Base-by-base conservation (phyloP, 1,139 yeast genomes). In the Lodderomyces theae region DNA sequence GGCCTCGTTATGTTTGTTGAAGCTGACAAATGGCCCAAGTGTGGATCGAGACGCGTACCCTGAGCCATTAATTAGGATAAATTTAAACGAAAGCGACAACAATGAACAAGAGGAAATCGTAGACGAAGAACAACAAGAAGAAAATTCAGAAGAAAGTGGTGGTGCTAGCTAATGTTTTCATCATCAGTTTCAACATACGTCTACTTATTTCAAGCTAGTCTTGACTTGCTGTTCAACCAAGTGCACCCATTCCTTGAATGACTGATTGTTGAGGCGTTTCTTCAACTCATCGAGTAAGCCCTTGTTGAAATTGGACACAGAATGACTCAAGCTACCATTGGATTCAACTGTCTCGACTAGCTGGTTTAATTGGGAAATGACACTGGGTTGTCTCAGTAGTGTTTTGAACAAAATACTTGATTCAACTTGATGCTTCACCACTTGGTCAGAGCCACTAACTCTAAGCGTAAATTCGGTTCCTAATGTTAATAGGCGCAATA, bases 41-140 rank as follows among this genome's bases (percentile, higher is more conserved):
- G 67, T 63, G 25, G 80, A 75, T 47, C 72, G 70, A 41, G 77
- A 74, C 52, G 58, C 70, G n/a, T 52, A 69, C 44, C 76, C 74
- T 37, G 63, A 86, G 54, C 74, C 88, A 0, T 64, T 87, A 48
- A 88, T 87, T 4, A 67, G 95, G 38, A 74, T 86, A 26, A 69
- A 77, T 42, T 62, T 82, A 19, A 40, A 38, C 2, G 36, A 39
- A 11, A 42, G 37, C 10, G 37, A 34, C 23, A 29, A 32, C n/a
- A 9, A n/a, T 7, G 33, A 32, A 25, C 32, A 34, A 1, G 42
- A 42, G 9, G 43, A 48, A 16, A 42, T 40, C 23, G 41, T 32
- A 7, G 40, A 38, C 2, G 42, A 34, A 19, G 39, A 35, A n/a
- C n/a, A n/a, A n/a, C n/a, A n/a, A n/a, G n/a, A n/a, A n/a, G n/a